Base-by-base conservation (phyloP, 73 alveolate genomes). In the Tetrahymena elliotti region DNA sequence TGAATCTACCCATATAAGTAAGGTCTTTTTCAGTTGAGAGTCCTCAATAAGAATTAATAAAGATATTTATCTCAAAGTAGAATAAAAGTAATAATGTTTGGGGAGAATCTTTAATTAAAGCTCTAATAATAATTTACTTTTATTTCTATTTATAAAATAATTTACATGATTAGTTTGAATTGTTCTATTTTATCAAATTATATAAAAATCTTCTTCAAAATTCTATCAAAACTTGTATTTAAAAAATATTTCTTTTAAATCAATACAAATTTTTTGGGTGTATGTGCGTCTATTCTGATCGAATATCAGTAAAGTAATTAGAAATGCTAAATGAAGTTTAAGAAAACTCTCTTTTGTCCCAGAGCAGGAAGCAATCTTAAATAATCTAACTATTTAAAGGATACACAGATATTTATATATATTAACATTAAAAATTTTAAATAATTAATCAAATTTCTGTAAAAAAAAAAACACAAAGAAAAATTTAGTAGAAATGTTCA, bases 401-500 rank as follows among this genome's bases (percentile, higher is more conserved):
- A 68, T 68, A 68, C n/a, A 27, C 13, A 6, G 36, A 27, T 68
- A 27, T 10, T 68, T 68, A 40, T 68, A 18, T 68, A 68, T 27
- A 68, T 68, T 68, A 27, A 10, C 15, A 10, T 40, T 40, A 40
- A 40, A 68, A 27, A 68, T 27, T 68, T 68, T 27, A 31, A 68
- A 68, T 27, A 27, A 27, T 68, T 18, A 68, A 68, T 27, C 36
- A 68, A 31, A 24, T 68, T n/a, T 68, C 13, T 8, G 15, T 10
- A 15, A 40, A 40, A 40, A 40, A 24, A 22, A 68, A 68, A 68
- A 27, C 11, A 68, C 16, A 10, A 68, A 27, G 0, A 27, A 68
- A 31, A n/a, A n/a, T 6, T 27, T 68, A 68, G 88, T 83, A 24
- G 92, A 53, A 22, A 94, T 94, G 96, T 94, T 84, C 83, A 38